Conservation (phyloP, 2,329 filamentous ascomycete species). For the Graphium sp. region DNA sequence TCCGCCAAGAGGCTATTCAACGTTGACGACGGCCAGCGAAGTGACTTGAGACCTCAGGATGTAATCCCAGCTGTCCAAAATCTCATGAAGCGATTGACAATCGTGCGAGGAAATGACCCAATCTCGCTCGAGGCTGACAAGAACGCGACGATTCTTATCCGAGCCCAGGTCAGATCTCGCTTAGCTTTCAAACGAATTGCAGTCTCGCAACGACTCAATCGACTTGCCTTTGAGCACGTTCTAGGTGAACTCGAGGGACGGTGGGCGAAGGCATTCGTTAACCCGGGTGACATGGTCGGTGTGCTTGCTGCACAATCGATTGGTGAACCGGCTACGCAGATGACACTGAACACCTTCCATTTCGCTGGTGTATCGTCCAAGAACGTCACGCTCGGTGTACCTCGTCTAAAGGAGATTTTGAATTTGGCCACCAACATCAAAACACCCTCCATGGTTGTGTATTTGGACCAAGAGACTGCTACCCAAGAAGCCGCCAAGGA, state of each 20-base stretch:
- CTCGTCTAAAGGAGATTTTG: constrained; percentile 97
- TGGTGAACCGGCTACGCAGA: constrained; percentile 95
- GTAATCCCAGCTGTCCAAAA: constrained; percentile 66
- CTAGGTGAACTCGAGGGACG: constrained; percentile 79
- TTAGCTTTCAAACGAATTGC: constrained; percentile 89
- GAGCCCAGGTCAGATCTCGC: constrained; percentile 75
- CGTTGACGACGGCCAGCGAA: constrained; percentile 70
- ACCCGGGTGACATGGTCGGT: constrained; percentile 96
- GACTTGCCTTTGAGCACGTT: constrained; percentile 82
- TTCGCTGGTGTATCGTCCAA: constrained; percentile 99
- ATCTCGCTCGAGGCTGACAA: constrained; percentile 76
- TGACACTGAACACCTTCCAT: constrained; percentile 99
- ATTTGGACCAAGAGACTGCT: constrained; percentile 47
- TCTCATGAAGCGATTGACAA: constrained; percentile 59
- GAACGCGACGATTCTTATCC: constrained; percentile 83
- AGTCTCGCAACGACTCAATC: constrained; percentile 70
- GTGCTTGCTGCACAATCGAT: constrained; percentile 96
- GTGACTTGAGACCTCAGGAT: constrained; percentile 76
- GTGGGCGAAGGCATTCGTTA: constrained; percentile 73
- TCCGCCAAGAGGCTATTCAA: constrained; percentile 82
- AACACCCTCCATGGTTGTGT: constrained; percentile 93
- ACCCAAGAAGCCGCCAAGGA: constrained; percentile 70
- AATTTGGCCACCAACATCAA: constrained; percentile 98
- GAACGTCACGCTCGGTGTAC: constrained; percentile 98
- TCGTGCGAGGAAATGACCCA: constrained; percentile 71